Base-by-base conservation (phyloP, 441 rosid genomes). In the Brassica hybrid region DNA sequence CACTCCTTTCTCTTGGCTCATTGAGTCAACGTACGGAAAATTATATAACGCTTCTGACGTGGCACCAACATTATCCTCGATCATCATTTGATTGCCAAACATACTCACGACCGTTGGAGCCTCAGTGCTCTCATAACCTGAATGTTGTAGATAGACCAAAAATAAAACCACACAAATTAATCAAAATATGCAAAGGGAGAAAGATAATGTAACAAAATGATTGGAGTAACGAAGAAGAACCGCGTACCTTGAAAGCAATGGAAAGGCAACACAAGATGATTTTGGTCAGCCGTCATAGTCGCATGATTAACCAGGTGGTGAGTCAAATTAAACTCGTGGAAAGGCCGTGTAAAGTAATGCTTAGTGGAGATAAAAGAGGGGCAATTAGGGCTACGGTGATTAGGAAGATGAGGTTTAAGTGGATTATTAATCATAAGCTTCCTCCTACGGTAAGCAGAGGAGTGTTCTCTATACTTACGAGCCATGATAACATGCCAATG, bases 381-480 rank as follows among this genome's bases (percentile, higher is more conserved):
- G 67, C 57, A 76, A 73, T 79, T 76, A 80, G 77, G 77, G 67
- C 62, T 78, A 78, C 59, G 81, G 72, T 69, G 63, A 54, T 23
- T 23, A 76, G 62, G 38, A 45, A 62, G 75, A 6, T 76, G 58
- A 9, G 80, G 25, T 59, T 88, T 85, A 52, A 66, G 74, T 4
- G 86, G 77, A 50, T 59, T 67, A 65, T 61, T 69, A 34, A 73
- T 60, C 65, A 81, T 54, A 60, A 80, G 81, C 86, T 88, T 91
- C 81, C 91, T 84, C 69, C 92, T 85, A 79, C 96, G 85, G 64
- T 83, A 90, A 79, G 86, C 77, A n/a, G n/a, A n/a, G n/a, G n/a
- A n/a, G n/a, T n/a, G n/a, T n/a, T n/a, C n/a, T n/a, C n/a, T n/a
- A n/a, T n/a, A n/a, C n/a, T n/a, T n/a, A n/a, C n/a, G n/a, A n/a